phyloP scores from a whole-genome alignment of 2,329 filamentous ascomycete genomes.

The Hypoxylon sp. region DNA sequence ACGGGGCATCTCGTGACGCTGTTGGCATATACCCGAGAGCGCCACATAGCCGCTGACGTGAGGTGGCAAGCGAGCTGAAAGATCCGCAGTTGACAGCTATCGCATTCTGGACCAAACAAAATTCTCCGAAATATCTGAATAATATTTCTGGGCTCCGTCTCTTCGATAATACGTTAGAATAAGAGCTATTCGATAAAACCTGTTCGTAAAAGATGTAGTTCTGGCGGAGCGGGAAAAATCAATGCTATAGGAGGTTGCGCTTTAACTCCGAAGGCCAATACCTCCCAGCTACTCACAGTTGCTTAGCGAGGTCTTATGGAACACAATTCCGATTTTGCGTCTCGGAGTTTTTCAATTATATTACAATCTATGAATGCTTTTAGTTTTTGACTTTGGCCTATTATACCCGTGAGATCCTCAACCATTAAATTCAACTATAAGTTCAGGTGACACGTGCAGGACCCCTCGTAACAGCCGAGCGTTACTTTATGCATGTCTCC shows the following conservation, averaged over 20 bases:
- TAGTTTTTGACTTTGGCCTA: too few species aligned
- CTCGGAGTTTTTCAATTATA: too few species aligned
- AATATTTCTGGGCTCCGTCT: background rate
- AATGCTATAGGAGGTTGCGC: background rate
- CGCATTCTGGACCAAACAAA: slow-evolving; percentile 3
- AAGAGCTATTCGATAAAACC: background rate
- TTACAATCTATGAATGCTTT: too few species aligned
- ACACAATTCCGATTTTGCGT: too few species aligned
- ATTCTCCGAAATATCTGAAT: slow-evolving; percentile 8
- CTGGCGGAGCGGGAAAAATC: background rate
- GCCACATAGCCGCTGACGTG: slow-evolving; percentile 35
- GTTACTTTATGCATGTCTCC: too few species aligned
- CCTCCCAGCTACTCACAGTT: too few species aligned
- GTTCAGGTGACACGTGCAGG: too few species aligned
- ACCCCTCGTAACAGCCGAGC: too few species aligned
- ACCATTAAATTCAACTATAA: too few species aligned
- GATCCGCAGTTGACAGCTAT: slow-evolving; percentile 2
- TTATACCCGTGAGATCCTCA: too few species aligned
- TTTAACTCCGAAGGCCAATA: too few species aligned
- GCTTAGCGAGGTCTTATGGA: too few species aligned
- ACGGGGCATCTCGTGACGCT: slow-evolving; percentile 27
- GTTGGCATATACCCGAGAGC: slow-evolving; percentile 24
- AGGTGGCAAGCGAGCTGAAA: slow-evolving; percentile 27
- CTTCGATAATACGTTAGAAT: slow-evolving; percentile 1
- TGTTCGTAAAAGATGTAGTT: background rate